phyloP scores from a whole-genome alignment of 2,329 filamentous ascomycete genomes.

The Fusarium neocosmosporiellum region DNA sequence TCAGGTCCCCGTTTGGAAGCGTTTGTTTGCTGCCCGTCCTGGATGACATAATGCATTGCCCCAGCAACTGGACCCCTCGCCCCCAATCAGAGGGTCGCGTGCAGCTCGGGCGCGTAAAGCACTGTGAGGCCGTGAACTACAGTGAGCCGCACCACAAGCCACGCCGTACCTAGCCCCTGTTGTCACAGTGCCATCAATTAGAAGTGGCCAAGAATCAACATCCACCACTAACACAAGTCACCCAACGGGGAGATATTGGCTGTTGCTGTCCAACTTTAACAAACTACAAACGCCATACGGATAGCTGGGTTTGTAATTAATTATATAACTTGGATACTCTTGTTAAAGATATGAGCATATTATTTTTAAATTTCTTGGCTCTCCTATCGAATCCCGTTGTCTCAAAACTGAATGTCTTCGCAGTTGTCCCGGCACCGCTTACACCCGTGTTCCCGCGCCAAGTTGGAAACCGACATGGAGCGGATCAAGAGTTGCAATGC shows the following conservation, averaged over 20 bases:
- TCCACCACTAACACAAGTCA: neutral
- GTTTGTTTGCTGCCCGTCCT: slow-evolving; percentile 21
- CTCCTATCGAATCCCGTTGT: neutral
- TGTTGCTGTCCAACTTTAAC: neutral
- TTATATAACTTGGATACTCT: neutral
- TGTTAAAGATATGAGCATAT: neutral
- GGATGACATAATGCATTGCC: slow-evolving; percentile 43
- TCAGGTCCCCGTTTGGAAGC: slow-evolving; percentile 18
- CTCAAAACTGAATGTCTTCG: neutral
- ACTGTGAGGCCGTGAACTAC: slow-evolving; percentile 26
- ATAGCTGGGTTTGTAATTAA: neutral
- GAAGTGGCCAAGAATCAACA: neutral
- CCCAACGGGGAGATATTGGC: neutral
- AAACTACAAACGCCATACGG: neutral
- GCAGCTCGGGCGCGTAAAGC: slow-evolving; percentile 29
- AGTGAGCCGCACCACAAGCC: neutral
- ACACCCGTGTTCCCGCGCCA: neutral
- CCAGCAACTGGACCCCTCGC: slow-evolving; percentile 33
- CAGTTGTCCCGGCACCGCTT: neutral
- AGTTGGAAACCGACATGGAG: neutral
- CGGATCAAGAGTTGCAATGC: neutral
- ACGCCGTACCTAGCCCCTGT: neutral
- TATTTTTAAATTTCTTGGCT: neutral
- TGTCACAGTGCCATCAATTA: neutral
- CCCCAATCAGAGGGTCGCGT: slow-evolving; percentile 4